Evolutionary conservation across 148 eudicot genomes (phyloP), one percentile per base, ranked within the genome.

Genomic region (Cornus florida): DNA sequence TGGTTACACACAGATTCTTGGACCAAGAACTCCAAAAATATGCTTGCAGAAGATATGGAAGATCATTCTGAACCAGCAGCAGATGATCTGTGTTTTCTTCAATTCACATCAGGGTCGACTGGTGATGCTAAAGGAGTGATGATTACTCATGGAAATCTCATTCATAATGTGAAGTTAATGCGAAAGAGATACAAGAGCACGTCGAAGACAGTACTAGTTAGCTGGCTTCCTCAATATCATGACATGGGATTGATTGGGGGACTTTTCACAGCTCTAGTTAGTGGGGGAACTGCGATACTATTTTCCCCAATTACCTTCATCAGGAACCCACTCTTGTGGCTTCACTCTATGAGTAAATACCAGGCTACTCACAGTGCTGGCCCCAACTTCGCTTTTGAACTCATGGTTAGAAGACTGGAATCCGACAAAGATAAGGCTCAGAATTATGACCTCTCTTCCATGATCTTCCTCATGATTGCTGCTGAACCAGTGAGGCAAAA

Each of bases 171-270:
- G 78, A 88, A 86, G 82, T 78, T 88, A 56, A 88, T 88, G 91
- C 72, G 86, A 43, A 86, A 76, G 77, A 72, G 75, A 77, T 88
- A 88, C 78, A 86, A 79, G 71, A 88, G 91, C 86, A 88, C 89
- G 67, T 81, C 91, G 62, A 86, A 85, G 23, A 88, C 91, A 33
- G 91, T 88, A 22, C 78, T 80, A 0, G 80, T 88, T 12, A 88
- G 91, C 73, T 88, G 91, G 91, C 84, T 88, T 19, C 91, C 91
- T 9, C 91, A 88, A 74, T 88, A 88, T 70, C 91, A 88, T 70
- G 91, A 88, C 64, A 88, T 88, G 91, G 91, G 91, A 13, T 43
- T 88, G 31, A 88, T 88, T 24, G 91, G 91, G 10, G 89, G 89
- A 23, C 84, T 88, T 69, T 84, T 88, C 48, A 86, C 91, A 7